Base-by-base conservation (phyloP, 495 filamentous ascomycete species). In the Pyrenula aspistea region DNA sequence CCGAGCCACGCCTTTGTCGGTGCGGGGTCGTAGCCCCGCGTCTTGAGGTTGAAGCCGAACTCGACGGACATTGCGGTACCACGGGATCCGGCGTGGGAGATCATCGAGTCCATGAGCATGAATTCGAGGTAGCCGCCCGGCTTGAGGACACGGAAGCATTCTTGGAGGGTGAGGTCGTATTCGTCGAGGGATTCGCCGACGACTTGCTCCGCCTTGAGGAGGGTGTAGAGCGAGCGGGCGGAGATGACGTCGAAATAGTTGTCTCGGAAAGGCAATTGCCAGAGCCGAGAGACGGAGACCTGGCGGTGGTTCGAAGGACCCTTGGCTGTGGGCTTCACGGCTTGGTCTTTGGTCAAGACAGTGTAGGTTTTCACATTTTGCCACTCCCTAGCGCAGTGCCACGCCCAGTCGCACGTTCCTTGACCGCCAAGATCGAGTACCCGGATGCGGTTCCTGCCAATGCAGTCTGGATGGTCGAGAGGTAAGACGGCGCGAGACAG, bases 91-190 rank as follows among this genome's bases (percentile, higher is more conserved):
- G 89, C 85, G 56, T 87, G 89, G 47, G 92, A 82, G 63, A 96
- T 81, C 62, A 93, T 89, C 0, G 89, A 84, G 68, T 98, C 93
- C 62, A 97, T 78, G 4, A 96, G 71, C 56, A 80, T 81, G 76
- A 89, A 98, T 64, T 98, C 92, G 59, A 98, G 74, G 68, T 89
- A 89, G 12, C 93, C 93, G 53, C 91, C 92, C 0, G 91, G 93
- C 71, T 92, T 93, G 63, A 98, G 82, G 56, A 89, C 84, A 55
- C 93, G 91, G 67, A 87, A 80, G 69, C 89, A 94, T 71, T 98
- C 93, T 25, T 72, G 70, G 1, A 97, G 78, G 60, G 87, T 91
- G 49, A 84, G 78, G 62, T 94, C 88, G 73, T 92, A 97, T 65
- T 97, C 92, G 62, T 98, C 91, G 24, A 76, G 65, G 57, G 76